phyloP scores from a whole-genome alignment of 2,329 filamentous ascomycete genomes.

The Drechslerella coelobrocha region DNA sequence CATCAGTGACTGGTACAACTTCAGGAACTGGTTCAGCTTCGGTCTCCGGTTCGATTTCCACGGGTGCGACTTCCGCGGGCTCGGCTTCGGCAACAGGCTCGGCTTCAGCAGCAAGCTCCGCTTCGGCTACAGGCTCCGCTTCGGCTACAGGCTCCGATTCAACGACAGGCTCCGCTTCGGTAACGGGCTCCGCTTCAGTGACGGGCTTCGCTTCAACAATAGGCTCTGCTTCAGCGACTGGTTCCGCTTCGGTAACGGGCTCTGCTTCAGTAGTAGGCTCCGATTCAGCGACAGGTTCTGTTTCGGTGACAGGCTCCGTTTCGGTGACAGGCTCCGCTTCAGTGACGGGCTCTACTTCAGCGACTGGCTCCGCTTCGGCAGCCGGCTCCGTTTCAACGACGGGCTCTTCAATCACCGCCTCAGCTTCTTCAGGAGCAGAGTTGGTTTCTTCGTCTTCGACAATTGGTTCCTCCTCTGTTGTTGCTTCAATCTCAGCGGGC shows the following conservation, averaged over 20 bases:
- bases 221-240: neutral
- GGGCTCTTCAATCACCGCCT: slow-evolving; percentile 6
- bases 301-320: neutral
- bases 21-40: slow-evolving; percentile 6
- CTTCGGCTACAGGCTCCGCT: neutral
- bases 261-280: slow-evolving; percentile 6
- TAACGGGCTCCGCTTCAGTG: neutral
- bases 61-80: too few species aligned
- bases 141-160: neutral
- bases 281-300: neutral
- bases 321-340: neutral
- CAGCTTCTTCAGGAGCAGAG: neutral
- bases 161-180: slow-evolving; percentile 1
- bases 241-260: neutral
- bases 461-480: neutral
- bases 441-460: neutral
- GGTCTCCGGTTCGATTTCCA: slow-evolving; percentile 3
- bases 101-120: slow-evolving; percentile 2
- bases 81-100: slow-evolving; percentile 9
- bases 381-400: slow-evolving; percentile 1
- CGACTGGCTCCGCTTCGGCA: neutral
- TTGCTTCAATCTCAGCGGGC: neutral
- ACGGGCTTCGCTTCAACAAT: neutral
- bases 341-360: slow-evolving; percentile 4
- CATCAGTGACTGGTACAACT: slow-evolving; percentile 1